These are phyloP conservation scores for Pythium chondricola DNA, from an alignment of 352 stramenopile genomes.

Conservation along the genomic window DNA sequence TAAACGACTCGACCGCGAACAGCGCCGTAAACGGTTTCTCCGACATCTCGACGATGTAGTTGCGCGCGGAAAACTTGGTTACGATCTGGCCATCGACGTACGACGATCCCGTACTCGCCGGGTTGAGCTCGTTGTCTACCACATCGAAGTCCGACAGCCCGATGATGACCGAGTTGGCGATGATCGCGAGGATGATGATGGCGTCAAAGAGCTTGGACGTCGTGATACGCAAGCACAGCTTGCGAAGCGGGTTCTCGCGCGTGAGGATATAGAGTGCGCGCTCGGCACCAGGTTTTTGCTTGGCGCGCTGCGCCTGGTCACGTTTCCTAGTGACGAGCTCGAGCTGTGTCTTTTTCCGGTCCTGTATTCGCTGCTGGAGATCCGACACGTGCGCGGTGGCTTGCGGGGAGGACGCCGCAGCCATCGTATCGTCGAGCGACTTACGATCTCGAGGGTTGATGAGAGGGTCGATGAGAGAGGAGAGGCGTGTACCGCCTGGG, in stretches of 20 bases:
- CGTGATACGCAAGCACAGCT: slow-evolving; percentile 39
- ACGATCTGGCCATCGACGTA: slow-evolving; percentile 35
- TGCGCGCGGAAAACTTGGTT: slow-evolving; percentile 34
- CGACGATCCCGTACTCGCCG: slow-evolving; percentile 34
- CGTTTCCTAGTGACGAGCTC: slow-evolving; percentile 16
- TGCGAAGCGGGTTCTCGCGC: slow-evolving; percentile 40
- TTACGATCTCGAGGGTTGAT: too few relatives aligned
- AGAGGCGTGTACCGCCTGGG: too few relatives aligned
- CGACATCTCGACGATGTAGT: slow-evolving; percentile 59
- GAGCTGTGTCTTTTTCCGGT: slow-evolving; percentile 22
- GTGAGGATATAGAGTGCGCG: slow-evolving; percentile 38
- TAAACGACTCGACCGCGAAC: slow-evolving; percentile 80
- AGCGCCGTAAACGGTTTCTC: slow-evolving; percentile 83
- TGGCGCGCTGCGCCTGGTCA: slow-evolving; percentile 4
- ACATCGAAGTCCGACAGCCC: slow-evolving; percentile 80
- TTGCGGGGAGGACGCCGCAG: too few relatives aligned
- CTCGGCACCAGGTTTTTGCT: slow-evolving; percentile 41
- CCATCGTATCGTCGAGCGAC: too few relatives aligned
- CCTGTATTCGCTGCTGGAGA: slow-evolving; percentile 23
- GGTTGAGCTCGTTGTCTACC: slow-evolving; percentile 57
- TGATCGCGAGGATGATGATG: slow-evolving; percentile 83
- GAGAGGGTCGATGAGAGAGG: too few relatives aligned
- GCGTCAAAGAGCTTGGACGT: slow-evolving; percentile 69
- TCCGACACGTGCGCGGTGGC: slow-evolving; percentile 13
- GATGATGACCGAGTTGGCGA: slow-evolving; percentile 85